Evolutionary conservation across 1,284 basidiomycete genomes (phyloP).

Genomic region (Cutaneotrichosporon daszewskae): DNA sequence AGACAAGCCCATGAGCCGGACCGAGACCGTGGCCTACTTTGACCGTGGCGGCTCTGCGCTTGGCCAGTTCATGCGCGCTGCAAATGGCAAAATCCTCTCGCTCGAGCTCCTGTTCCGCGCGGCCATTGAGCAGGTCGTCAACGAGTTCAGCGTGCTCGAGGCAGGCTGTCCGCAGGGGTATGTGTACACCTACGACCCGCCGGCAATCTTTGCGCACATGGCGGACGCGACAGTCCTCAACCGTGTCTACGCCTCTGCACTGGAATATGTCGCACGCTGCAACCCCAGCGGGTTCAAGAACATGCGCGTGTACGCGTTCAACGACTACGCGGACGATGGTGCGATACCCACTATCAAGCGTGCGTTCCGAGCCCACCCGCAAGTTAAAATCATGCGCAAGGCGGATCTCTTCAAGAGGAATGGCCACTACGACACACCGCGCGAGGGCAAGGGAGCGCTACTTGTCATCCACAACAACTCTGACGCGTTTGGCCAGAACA

Average conservation of each 20-base stretch:
- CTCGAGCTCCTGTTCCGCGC: slow-evolving; percentile 20
- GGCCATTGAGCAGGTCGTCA: slow-evolving; percentile 13
- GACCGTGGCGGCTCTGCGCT: not conserved
- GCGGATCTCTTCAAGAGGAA: slow-evolving; percentile 11
- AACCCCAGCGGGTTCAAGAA: not conserved
- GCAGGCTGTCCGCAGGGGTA: slow-evolving; percentile 17
- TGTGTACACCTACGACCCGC: slow-evolving; percentile 29
- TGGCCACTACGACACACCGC: slow-evolving; percentile 3
- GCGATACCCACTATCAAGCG: not conserved
- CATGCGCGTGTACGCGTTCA: slow-evolving; percentile 7
- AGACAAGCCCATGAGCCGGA: not conserved
- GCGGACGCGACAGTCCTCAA: slow-evolving; percentile 17
- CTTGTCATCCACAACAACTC: slow-evolving; percentile 30
- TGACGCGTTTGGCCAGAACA: slow-evolving; percentile 34
- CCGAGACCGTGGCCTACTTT: not conserved
- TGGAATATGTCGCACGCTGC: not conserved
- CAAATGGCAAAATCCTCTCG: slow-evolving; percentile 10
- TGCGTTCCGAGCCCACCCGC: not conserved
- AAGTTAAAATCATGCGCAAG: slow-evolving; percentile 11
- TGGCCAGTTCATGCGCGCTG: not conserved
- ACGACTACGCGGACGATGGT: slow-evolving; percentile 6
- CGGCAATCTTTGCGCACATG: slow-evolving; percentile 25
- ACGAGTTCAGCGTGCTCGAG: slow-evolving; percentile 30
- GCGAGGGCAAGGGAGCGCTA: not conserved
- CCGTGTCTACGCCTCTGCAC: slow-evolving; percentile 7